Conservation (phyloP, 2,329 filamentous ascomycete genomes). For the Ophiosphaerella herpotricha region DNA sequence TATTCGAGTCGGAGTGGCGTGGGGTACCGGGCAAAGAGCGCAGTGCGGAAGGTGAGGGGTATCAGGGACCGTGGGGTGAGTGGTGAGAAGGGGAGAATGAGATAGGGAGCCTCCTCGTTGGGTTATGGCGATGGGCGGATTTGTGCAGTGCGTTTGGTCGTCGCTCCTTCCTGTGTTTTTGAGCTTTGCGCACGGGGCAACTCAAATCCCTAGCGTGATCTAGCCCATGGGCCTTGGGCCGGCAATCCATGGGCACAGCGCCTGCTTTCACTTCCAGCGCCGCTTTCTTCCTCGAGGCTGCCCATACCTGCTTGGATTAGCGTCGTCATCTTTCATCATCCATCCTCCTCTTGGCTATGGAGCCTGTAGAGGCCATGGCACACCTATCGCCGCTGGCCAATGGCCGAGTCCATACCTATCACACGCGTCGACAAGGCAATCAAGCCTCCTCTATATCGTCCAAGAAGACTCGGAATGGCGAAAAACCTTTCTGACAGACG, state of each 20-base stretch:
- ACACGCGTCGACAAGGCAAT: no score
- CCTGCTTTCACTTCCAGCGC: not conserved
- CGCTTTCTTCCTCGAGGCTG: not conserved
- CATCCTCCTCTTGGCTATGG: no score
- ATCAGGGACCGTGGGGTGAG: not conserved
- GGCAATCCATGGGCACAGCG: not conserved
- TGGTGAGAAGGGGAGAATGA: constrained; percentile 5
- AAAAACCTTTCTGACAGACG: no score
- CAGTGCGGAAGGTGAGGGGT: constrained; percentile 6
- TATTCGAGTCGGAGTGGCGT: constrained; percentile 13
- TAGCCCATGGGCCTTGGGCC: constrained; percentile 18
- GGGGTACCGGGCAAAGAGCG: constrained; percentile 6
- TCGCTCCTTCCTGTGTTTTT: constrained; percentile 35
- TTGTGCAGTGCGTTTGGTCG: constrained; percentile 17
- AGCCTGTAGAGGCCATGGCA: no score
- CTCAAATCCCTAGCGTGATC: constrained; percentile 22
- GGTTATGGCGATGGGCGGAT: constrained; percentile 33
- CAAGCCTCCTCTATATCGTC: no score
- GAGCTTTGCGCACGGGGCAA: constrained; percentile 21
- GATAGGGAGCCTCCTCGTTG: constrained; percentile 28
- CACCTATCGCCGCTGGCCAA: no score
- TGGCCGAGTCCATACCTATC: no score
- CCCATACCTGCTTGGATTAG: not conserved
- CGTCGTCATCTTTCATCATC: no score
- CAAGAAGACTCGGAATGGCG: no score